Evolutionary conservation across 169 alveolate genomes (phyloP).

Genomic region (Amoebophrya sp.): DNA sequence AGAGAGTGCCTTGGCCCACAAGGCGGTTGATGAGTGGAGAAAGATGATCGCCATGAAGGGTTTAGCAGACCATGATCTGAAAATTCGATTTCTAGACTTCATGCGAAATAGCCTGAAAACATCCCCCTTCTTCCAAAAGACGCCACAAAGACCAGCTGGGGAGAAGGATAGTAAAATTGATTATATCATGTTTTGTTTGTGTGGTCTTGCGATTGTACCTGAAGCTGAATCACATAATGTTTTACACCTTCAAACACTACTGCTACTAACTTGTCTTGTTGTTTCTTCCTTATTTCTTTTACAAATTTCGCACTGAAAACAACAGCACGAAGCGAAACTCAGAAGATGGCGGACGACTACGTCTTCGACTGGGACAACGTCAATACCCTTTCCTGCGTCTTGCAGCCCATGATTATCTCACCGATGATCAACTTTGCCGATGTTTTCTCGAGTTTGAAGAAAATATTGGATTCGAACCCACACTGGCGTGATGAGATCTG

Average conservation of each 20-base stretch:
- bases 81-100: not conserved
- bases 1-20: not conserved
- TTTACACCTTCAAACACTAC: not conserved
- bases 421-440: constrained; percentile 21
- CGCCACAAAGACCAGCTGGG: not conserved
- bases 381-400: not conserved
- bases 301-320: no score
- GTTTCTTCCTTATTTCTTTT: no score
- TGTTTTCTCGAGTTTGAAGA: not conserved
- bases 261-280: no score
- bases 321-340: not conserved
- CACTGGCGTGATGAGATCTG: constrained; percentile 11
- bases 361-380: constrained; percentile 8
- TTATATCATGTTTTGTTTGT: no score
- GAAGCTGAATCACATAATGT: no score
- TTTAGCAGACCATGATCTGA: not conserved
- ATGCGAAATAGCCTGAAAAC: not conserved
- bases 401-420: constrained; percentile 6
- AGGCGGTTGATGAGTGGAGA: constrained; percentile 1
- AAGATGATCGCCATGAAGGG: constrained; percentile 26
- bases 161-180: no score
- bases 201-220: no score
- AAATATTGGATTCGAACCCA: not conserved
- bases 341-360: constrained; percentile 19
- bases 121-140: not conserved